phyloP scores from a whole-genome alignment of 2,329 filamentous ascomycete genomes.

The Trichoderma asperellum region DNA sequence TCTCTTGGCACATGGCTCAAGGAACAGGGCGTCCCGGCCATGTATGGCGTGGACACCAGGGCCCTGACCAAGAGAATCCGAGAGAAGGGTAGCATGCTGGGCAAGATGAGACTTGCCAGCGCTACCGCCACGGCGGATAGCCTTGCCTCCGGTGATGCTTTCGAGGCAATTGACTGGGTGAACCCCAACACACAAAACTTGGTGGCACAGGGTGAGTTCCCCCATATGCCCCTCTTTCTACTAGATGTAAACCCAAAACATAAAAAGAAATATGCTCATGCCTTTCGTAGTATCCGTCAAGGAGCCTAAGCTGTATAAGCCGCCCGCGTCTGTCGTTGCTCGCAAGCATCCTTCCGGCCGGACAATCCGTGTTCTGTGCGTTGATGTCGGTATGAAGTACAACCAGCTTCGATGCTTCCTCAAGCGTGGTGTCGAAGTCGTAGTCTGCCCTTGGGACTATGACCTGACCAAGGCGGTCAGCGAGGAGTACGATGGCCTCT shows the following conservation, averaged over 20 bases:
- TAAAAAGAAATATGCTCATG: conserved; percentile 44
- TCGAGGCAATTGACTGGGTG: conserved; percentile 83
- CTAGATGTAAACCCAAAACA: conserved; percentile 5
- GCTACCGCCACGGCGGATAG: conserved; percentile 45
- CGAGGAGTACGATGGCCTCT: conserved; percentile 91
- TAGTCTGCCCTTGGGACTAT: conserved; percentile 96
- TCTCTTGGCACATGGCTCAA: conserved; percentile 95
- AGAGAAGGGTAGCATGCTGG: conserved; percentile 94
- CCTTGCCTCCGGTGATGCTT: conserved; percentile 51
- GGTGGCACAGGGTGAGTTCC: conserved; percentile 83
- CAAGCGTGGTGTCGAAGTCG: conserved; percentile 86
- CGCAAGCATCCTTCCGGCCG: conserved; percentile 89
- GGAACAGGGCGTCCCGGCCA: conserved; percentile 90
- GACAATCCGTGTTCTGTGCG: conserved; percentile 81
- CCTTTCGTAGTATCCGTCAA: conserved; percentile 77
- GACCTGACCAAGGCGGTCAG: conserved; percentile 78
- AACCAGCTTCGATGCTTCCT: conserved; percentile 96
- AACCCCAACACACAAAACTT: conserved; percentile 93
- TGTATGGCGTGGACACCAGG: conserved; percentile 93
- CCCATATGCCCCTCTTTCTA: conserved; percentile 26
- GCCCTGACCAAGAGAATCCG: conserved; percentile 93
- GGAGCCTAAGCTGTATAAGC: conserved; percentile 82
- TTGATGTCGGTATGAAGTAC: conserved; percentile 98
- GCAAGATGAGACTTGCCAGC: conserved; percentile 78
- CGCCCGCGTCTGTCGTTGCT: conserved; percentile 70